A percentile compares a stretch with the other conserved stretches of the same genome.
Conservation (phyloP, 2,329 filamentous ascomycete species). For the Aspergillus phoenicis region DNA sequence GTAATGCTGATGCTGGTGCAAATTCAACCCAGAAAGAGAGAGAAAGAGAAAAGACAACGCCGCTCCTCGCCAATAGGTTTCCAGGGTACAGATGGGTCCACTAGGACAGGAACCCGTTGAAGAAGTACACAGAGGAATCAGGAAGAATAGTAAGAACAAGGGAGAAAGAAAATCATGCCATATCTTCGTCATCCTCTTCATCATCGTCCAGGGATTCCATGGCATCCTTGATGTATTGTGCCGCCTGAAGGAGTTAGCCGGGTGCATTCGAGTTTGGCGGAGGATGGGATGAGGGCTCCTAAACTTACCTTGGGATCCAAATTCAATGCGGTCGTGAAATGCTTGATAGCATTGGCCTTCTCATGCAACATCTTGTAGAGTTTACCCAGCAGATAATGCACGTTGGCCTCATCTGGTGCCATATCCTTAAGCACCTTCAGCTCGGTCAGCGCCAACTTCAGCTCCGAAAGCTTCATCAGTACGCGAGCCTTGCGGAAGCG, state of each 20-base stretch:
- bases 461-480: slow-evolving; percentile 71
- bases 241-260: slow-evolving; percentile 62
- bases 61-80: slow-evolving; percentile 20
- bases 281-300: background rate
- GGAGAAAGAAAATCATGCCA: slow-evolving; percentile 39
- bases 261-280: slow-evolving; percentile 12
- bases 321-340: slow-evolving; percentile 93
- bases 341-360: slow-evolving; percentile 76
- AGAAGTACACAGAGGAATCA: slow-evolving; percentile 15
- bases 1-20: slow-evolving; percentile 29
- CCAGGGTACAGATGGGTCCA: no score
- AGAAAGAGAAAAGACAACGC: slow-evolving; percentile 15
- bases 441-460: slow-evolving; percentile 75
- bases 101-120: slow-evolving; percentile 1
- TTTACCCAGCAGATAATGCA: slow-evolving; percentile 86
- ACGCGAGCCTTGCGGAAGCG: slow-evolving; percentile 92
- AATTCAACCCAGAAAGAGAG: slow-evolving; percentile 20
- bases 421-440: slow-evolving; percentile 86
- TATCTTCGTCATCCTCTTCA: slow-evolving; percentile 63
- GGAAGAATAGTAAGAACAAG: slow-evolving; percentile 20
- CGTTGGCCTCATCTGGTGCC: slow-evolving; percentile 90
- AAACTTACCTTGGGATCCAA: slow-evolving; percentile 84
- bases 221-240: slow-evolving; percentile 91
- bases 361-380: slow-evolving; percentile 62
- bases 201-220: slow-evolving; percentile 84